Evolutionary conservation across 2,329 filamentous ascomycete genomes (phyloP).

Genomic region (Leptodontidium sp.): DNA sequence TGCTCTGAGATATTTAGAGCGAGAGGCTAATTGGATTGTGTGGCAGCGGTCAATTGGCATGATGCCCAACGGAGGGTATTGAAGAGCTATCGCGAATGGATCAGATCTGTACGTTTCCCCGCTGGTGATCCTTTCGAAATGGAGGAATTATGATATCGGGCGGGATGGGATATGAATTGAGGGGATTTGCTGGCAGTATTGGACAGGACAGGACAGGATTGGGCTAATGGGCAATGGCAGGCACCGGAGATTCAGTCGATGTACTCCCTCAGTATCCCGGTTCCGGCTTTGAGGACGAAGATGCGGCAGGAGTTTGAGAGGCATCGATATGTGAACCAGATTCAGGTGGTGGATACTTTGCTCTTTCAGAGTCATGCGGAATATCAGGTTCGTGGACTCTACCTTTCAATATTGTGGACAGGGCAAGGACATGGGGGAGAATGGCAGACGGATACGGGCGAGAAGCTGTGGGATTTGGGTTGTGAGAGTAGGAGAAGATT

Average conservation of each 20-base stretch:
- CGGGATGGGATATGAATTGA: not conserved
- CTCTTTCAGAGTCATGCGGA: conserved; percentile 91
- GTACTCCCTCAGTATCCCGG: conserved; percentile 91
- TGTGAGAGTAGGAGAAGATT: not conserved
- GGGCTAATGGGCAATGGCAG: conserved; percentile 56
- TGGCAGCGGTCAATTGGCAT: conserved; percentile 82
- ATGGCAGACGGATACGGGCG: not conserved
- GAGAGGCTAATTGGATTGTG: conserved; percentile 54
- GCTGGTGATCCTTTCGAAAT: not conserved
- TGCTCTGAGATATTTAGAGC: conserved; percentile 49
- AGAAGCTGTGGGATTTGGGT: not conserved
- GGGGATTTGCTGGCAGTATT: not conserved
- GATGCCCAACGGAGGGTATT: conserved; percentile 90
- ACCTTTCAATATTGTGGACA: conserved; percentile 2
- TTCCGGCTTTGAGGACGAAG: conserved; percentile 88
- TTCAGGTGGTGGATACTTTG: conserved; percentile 87
- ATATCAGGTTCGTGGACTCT: conserved; percentile 75
- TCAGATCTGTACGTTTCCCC: conserved; percentile 79
- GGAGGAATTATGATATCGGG: not conserved
- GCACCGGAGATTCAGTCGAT: conserved; percentile 96
- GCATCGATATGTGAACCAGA: conserved; percentile 90
- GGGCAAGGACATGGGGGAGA: not conserved
- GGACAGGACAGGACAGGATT: not conserved
- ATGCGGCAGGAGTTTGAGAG: conserved; percentile 97
- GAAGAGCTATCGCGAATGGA: conserved; percentile 92